A percentile compares a stretch with the other conserved stretches of the same genome.
These are phyloP conservation scores for Collybia nuda DNA, from an alignment of 768 basidiomycete species.

Conservation along the genomic window DNA sequence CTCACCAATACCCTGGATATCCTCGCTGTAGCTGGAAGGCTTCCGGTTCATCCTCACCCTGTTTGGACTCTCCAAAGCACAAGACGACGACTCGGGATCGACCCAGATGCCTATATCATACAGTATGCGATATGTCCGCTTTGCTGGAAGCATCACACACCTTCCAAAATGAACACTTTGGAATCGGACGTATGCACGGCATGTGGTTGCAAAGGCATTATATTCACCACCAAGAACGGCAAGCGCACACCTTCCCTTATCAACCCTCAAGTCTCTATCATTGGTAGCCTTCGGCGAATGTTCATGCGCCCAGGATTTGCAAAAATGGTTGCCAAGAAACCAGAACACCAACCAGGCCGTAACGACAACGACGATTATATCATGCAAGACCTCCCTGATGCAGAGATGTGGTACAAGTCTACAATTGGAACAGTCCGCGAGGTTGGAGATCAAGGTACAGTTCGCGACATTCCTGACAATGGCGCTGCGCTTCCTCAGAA, in stretches of 20 bases:
- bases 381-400: neutral
- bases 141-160: conserved; percentile 6
- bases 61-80: conserved; percentile 1
- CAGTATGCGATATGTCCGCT: conserved; percentile 1
- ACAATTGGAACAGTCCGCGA: neutral
- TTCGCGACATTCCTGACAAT: neutral
- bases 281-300: conserved; percentile 4
- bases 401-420: neutral
- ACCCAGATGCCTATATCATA: neutral
- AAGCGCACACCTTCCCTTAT: neutral
- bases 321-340: neutral
- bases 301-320: conserved; percentile 5
- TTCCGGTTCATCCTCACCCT: neutral
- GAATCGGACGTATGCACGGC: neutral
- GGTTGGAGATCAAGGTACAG: neutral
- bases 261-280: conserved; percentile 4
- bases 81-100: neutral
- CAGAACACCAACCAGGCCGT: neutral
- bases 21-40: neutral
- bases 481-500: neutral
- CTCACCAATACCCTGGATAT: neutral
- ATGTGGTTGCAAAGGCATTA: neutral
- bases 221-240: neutral
- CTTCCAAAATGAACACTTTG: neutral
- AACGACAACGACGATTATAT: neutral